Base-by-base conservation (phyloP, 2,329 filamentous ascomycete genomes). In the Cercospora sp. region DNA sequence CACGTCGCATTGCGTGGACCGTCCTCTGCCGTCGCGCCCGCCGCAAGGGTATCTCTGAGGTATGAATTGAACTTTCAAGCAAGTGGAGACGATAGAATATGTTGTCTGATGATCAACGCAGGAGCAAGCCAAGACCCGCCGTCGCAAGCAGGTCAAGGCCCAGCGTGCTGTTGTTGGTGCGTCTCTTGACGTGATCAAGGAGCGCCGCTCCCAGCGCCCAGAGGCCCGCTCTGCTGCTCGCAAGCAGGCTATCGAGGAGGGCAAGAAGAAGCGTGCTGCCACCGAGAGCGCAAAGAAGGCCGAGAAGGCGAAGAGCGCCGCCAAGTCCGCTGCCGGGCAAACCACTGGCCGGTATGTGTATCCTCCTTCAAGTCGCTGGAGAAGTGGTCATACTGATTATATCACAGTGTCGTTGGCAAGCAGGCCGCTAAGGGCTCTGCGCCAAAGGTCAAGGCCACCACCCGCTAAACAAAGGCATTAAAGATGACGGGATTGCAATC, bases 11-110 rank as follows among this genome's bases (percentile, higher is more conserved):
- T 85, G 90, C 94, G 78, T 99, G 95, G 95, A 99, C 95, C 77
- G 90, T 94, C 80, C 92, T 99, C 75, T 99, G 92, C 92, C 91
- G 95, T 84, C 92, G 94, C 86, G 92, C 97, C 87, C 94, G 97
- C 91, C 95, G 94, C 89, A 99, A 99, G 93, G 95, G 95, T 91
- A 96, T 98, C 87, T 97, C 94, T 89, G 95, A 99, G 94, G 95
- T 98, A 91, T 87, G 91, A 12, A 9, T 20, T 20, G 30, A 20
- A 8, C 36, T n/a, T 1, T 23, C 1, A 10, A 28, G 48, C 48
- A 33, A 1, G 5, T 2, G 12, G 8, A 3, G 2, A 59, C 2
- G n/a, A 0, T 31, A 10, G 55, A 33, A 20, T 2, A 8, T 58
- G 3, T 18, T 20, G 16, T 63, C 73, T 75, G 60, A 78, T 62